Evolutionary conservation across 352 stramenopile species (phyloP).

Genomic region (Phytophthora vignae): DNA sequence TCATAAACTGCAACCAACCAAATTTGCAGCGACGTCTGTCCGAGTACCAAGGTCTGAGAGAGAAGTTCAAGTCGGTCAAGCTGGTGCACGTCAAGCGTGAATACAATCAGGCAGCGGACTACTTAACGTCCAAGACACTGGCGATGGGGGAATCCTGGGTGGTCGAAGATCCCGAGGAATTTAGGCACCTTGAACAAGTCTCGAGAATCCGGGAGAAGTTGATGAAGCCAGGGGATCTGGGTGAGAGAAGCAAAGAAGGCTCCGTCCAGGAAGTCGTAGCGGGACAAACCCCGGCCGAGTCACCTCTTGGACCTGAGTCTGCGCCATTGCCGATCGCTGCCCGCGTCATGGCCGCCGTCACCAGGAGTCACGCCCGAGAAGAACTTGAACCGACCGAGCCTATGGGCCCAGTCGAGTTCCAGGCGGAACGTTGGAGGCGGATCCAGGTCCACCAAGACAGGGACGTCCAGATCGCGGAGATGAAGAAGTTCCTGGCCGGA

Average conservation of each 20-base stretch:
- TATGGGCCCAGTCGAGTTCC: not conserved
- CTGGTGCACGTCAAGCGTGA: constrained; percentile 19
- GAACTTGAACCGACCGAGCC: not conserved
- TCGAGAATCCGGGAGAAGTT: constrained; percentile 4
- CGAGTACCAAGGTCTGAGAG: not conserved
- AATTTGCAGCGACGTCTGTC: not conserved
- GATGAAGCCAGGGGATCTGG: not conserved
- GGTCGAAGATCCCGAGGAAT: not conserved
- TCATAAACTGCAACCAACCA: constrained; percentile 11
- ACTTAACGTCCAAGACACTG: constrained; percentile 1
- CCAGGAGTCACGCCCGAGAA: not conserved
- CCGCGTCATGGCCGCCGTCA: not conserved
- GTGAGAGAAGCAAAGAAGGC: not conserved
- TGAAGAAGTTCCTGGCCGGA: constrained; percentile 9
- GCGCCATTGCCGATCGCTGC: not conserved
- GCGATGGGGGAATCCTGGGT: not conserved
- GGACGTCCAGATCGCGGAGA: not conserved
- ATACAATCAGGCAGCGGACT: constrained; percentile 11
- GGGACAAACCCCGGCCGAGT: not conserved
- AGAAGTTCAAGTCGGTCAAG: not conserved
- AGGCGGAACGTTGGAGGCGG: constrained; percentile 7
- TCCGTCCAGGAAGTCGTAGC: not conserved
- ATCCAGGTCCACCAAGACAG: constrained; percentile 1
- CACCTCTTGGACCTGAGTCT: not conserved
- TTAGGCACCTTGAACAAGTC: not conserved